Evolutionary conservation across 176 grass and related monocot genomes (phyloP).

Genomic region (Oryza nivara): DNA sequence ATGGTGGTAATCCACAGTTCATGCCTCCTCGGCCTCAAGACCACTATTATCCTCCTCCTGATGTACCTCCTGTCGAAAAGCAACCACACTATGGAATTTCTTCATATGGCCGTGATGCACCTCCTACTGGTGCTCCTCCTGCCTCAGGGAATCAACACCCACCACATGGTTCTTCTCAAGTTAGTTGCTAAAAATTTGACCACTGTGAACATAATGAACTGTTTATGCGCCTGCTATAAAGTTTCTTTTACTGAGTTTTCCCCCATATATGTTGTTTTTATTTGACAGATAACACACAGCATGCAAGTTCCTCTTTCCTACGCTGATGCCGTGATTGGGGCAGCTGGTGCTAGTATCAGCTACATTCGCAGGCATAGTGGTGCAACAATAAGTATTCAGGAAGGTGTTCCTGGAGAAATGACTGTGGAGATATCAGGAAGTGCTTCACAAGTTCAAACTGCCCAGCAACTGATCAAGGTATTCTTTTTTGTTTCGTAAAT

Average conservation of each 20-base stretch:
- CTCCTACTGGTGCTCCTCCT: constrained; percentile 37
- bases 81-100: constrained; percentile 81
- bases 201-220: constrained; percentile 17
- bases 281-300: constrained; percentile 67
- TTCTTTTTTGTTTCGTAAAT: constrained; percentile 22
- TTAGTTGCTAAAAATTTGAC: constrained; percentile 43
- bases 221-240: background rate
- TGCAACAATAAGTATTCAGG: constrained; percentile 94
- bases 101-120: constrained; percentile 71
- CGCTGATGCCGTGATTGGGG: constrained; percentile 94
- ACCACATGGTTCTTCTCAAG: constrained; percentile 65
- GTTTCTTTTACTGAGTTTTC: background rate
- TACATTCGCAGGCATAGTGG: constrained; percentile 95
- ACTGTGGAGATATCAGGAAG: constrained; percentile 90
- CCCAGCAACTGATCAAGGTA: constrained; percentile 96
- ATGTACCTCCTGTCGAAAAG: constrained; percentile 70
- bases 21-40: constrained; percentile 78
- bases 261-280: constrained; percentile 21
- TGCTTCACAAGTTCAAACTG: constrained; percentile 86
- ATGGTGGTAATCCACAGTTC: constrained; percentile 78
- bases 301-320: constrained; percentile 98
- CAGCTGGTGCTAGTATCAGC: constrained; percentile 88
- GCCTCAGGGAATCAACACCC: constrained; percentile 65
- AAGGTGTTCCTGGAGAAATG: constrained; percentile 96
- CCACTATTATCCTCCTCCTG: constrained; percentile 73